Conservation (phyloP, 768 basidiomycete genomes). For the Mycena floridula region DNA sequence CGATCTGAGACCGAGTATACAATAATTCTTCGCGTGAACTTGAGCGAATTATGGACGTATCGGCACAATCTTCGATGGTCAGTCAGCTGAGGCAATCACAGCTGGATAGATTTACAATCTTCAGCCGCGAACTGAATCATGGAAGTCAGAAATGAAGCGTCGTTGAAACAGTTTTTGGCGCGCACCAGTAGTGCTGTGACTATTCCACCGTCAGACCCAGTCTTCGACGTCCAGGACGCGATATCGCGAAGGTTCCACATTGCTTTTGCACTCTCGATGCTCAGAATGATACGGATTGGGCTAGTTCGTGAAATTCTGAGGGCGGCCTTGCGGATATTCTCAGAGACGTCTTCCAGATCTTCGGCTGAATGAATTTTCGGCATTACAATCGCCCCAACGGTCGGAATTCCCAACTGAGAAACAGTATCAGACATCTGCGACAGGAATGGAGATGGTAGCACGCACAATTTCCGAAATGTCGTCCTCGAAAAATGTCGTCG, state of each 20-base stretch:
- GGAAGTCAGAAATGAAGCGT: not conserved
- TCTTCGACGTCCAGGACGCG: slow-evolving; percentile 57
- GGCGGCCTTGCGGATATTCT: slow-evolving; percentile 7
- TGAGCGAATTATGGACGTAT: slow-evolving; percentile 78
- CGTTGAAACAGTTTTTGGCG: slow-evolving; percentile 1
- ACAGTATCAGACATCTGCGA: not conserved
- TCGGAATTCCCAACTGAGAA: slow-evolving; percentile 34
- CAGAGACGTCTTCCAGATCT: slow-evolving; percentile 61
- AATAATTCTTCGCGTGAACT: slow-evolving; percentile 69
- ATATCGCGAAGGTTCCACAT: slow-evolving; percentile 66
- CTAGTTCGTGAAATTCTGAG: slow-evolving; percentile 28
- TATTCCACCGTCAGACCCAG: slow-evolving; percentile 43
- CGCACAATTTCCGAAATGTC: slow-evolving; percentile 59
- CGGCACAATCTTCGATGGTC: slow-evolving; percentile 70
- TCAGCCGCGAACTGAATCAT: slow-evolving; percentile 80
- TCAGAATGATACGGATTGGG: slow-evolving; percentile 60
- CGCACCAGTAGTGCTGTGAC: slow-evolving; percentile 65
- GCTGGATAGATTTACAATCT: slow-evolving; percentile 56
- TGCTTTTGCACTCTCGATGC: slow-evolving; percentile 78
- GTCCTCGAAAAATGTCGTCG: slow-evolving; percentile 57
- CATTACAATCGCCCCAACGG: slow-evolving; percentile 65
- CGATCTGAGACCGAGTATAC: slow-evolving; percentile 78
- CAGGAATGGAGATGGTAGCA: too few species aligned
- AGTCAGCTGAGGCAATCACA: not conserved
- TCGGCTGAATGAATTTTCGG: slow-evolving; percentile 75